Evolutionary conservation across 805 yeast species (phyloP).

Genomic region (Wickerhamomyces kurtzmanii): DNA sequence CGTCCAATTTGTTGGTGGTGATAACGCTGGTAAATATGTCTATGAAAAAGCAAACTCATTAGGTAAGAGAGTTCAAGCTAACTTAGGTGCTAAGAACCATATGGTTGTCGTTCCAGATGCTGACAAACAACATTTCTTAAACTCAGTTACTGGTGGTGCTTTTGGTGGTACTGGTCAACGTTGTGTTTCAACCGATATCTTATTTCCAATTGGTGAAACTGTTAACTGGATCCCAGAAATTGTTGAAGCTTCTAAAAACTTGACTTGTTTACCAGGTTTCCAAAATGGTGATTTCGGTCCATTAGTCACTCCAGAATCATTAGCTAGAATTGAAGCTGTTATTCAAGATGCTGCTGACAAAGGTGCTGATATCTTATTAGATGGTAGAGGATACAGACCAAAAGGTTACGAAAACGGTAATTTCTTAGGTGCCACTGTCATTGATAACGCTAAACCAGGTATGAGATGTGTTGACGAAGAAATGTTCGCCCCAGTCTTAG

Average conservation of each 20-base stretch:
- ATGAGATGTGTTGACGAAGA: slow-evolving; percentile 68
- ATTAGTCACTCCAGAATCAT: slow-evolving; percentile 51
- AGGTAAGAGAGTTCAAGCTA: slow-evolving; percentile 72
- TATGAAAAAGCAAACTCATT: slow-evolving; percentile 53
- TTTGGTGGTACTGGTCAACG: slow-evolving; percentile 84
- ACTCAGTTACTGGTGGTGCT: slow-evolving; percentile 64
- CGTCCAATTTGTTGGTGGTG: slow-evolving; percentile 79
- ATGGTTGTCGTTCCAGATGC: slow-evolving; percentile 68
- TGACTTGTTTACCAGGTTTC: slow-evolving; percentile 60
- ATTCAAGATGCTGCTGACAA: slow-evolving; percentile 47
- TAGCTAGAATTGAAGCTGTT: slow-evolving; percentile 43
- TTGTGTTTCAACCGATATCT: slow-evolving; percentile 69
- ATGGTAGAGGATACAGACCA: slow-evolving; percentile 45
- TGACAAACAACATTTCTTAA: slow-evolving; percentile 49
- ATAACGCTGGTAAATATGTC: slow-evolving; percentile 69
- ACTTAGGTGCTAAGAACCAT: slow-evolving; percentile 75
- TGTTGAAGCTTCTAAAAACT: slow-evolving; percentile 42
- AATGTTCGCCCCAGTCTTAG: slow-evolving; percentile 69
- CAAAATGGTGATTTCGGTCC: slow-evolving; percentile 64
- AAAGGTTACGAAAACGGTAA: slow-evolving; percentile 50
- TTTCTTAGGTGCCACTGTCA: slow-evolving; percentile 64
- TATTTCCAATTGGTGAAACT: slow-evolving; percentile 60
- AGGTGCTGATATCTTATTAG: slow-evolving; percentile 56
- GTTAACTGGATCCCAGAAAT: slow-evolving; percentile 55
- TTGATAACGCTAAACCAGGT: slow-evolving; percentile 53